These are phyloP conservation scores for Blastobotrys raffinosifermentans DNA, from an alignment of 1,139 yeast genomes.

Conservation along the genomic window DNA sequence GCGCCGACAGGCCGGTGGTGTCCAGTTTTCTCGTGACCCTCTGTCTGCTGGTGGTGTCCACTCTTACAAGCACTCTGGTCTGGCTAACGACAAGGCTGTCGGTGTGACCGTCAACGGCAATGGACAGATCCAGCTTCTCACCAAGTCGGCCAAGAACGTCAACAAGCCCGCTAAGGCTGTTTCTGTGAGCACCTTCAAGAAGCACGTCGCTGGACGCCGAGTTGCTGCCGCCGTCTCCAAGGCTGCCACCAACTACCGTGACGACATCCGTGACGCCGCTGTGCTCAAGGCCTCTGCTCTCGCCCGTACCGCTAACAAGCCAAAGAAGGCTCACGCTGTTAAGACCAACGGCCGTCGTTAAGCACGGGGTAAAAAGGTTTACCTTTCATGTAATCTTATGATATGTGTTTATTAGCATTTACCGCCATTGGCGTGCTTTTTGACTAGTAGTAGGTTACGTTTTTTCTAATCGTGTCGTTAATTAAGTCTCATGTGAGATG, in stretches of 20 bases:
- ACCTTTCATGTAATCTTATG: too few species aligned
- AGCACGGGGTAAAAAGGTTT: too few species aligned
- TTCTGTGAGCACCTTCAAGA: constrained; percentile 36
- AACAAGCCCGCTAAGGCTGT: constrained; percentile 41
- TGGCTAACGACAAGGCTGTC: constrained; percentile 44
- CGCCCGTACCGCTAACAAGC: constrained; percentile 33
- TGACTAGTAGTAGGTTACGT: too few species aligned
- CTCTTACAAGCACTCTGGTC: constrained; percentile 43
- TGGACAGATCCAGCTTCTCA: constrained; percentile 39
- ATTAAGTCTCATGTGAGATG: too few species aligned
- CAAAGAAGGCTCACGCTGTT: constrained; percentile 34
- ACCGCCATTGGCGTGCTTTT: too few species aligned
- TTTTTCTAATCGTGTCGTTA: too few species aligned
- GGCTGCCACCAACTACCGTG: constrained; percentile 43
- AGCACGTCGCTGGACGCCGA: constrained; percentile 39
- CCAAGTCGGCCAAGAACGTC: constrained; percentile 39
- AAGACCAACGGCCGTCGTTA: constrained; percentile 19
- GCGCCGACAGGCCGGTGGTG: constrained; percentile 38
- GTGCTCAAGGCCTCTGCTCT: constrained; percentile 42
- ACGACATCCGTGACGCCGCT: constrained; percentile 42
- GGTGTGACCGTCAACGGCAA: constrained; percentile 35
- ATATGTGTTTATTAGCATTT: too few species aligned
- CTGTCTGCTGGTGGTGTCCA: constrained; percentile 43
- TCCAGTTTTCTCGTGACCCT: constrained; percentile 44
- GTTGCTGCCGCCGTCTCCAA: constrained; percentile 42